A percentile compares a stretch with the other conserved stretches of the same genome.
phyloP scores from a whole-genome alignment of 805 yeast genomes.

The Lipomyces oligophaga region DNA sequence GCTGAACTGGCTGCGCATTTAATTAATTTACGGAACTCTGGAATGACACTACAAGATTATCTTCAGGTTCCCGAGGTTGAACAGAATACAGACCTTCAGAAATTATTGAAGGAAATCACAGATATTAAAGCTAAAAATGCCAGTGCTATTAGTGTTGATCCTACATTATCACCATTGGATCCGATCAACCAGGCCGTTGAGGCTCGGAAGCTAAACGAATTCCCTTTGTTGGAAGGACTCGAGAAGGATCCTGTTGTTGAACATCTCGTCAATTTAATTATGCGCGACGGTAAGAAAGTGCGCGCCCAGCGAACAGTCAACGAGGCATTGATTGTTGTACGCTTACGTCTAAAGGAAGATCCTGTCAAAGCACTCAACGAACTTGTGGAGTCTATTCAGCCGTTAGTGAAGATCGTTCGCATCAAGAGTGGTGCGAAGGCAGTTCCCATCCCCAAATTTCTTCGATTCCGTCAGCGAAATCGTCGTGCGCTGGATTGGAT shows the following conservation, averaged over 20 bases:
- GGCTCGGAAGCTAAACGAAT: conserved; percentile 13
- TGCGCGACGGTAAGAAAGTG: conserved; percentile 88
- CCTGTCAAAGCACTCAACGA: conserved; percentile 74
- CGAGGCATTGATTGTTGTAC: conserved; percentile 75
- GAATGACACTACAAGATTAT: conserved; percentile 16
- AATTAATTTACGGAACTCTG: conserved; percentile 18
- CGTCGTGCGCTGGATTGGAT: conserved; percentile 91
- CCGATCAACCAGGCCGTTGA: conserved; percentile 6
- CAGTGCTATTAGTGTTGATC: background rate
- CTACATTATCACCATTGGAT: conserved; percentile 2
- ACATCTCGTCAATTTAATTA: conserved; percentile 74
- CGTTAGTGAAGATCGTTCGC: conserved; percentile 72
- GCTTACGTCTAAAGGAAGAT: conserved; percentile 66
- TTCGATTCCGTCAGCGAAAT: conserved; percentile 74
- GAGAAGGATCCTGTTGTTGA: conserved; percentile 25
- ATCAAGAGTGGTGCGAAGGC: conserved; percentile 82
- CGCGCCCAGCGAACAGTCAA: conserved; percentile 69
- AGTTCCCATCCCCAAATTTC: conserved; percentile 74
- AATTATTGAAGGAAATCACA: background rate
- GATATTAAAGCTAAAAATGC: background rate
- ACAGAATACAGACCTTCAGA: background rate
- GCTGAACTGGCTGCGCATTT: conserved; percentile 16
- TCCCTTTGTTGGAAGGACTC: conserved; percentile 7
- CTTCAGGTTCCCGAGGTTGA: conserved; percentile 6
- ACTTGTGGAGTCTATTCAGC: conserved; percentile 77